A percentile compares a stretch with the other conserved stretches of the same genome.
phyloP scores from a whole-genome alignment of 176 grass and related monocot species.

The Phragmites australis region DNA sequence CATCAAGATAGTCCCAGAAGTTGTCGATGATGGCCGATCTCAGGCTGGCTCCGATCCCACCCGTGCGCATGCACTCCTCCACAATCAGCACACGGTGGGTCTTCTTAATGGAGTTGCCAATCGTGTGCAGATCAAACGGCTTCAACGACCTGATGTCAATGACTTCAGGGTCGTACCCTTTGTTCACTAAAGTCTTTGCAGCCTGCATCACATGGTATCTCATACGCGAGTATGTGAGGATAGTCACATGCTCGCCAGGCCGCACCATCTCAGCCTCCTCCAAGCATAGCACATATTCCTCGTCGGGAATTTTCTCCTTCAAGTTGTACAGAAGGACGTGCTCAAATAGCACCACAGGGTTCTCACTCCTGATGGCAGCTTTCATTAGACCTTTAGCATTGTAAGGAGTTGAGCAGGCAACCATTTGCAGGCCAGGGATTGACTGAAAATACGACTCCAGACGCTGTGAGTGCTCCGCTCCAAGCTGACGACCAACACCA shows the following conservation, averaged over 20 bases:
- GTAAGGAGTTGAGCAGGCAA: constrained; percentile 93
- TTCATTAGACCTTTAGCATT: constrained; percentile 97
- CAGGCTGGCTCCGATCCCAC: constrained; percentile 81
- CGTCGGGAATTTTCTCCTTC: constrained; percentile 82
- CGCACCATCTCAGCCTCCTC: constrained; percentile 92
- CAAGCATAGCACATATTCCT: constrained; percentile 75
- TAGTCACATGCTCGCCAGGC: constrained; percentile 71
- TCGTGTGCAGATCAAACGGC: constrained; percentile 79
- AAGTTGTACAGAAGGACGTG: constrained; percentile 87
- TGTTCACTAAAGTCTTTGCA: constrained; percentile 77
- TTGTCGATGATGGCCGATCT: constrained; percentile 80
- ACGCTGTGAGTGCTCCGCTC: constrained; percentile 86
- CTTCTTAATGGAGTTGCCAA: constrained; percentile 78
- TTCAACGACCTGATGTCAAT: constrained; percentile 88
- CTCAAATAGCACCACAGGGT: constrained; percentile 87
- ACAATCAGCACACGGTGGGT: constrained; percentile 83
- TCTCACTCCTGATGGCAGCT: constrained; percentile 85
- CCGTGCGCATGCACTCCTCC: constrained; percentile 93
- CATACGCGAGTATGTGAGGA: constrained; percentile 88
- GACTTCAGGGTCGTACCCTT: constrained; percentile 77
- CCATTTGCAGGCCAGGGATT: constrained; percentile 91
- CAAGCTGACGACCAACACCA: constrained; percentile 85
- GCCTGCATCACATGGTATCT: constrained; percentile 97
- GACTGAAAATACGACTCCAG: constrained; percentile 95
- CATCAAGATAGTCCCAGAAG: constrained; percentile 93